Evolutionary conservation across 257 asterid species (phyloP), one percentile per base, ranked within the genome.

Genomic region (Fraxinus cuspidata): DNA sequence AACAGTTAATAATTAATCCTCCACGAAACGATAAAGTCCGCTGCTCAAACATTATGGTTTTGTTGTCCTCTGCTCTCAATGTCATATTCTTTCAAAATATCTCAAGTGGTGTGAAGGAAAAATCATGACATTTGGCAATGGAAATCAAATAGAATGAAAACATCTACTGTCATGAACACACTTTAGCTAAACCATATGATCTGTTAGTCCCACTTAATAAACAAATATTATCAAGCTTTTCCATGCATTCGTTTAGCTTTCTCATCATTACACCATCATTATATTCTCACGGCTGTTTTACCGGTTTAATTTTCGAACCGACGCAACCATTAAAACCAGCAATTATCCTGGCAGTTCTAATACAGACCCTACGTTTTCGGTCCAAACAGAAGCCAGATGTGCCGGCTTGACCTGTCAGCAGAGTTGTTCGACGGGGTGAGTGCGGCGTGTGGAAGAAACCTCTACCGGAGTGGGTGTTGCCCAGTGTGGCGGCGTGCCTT

Each of bases 401-500:
- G 98, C 88, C 86, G 81, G 42, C 88, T 93, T 10, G 98, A 95
- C 87, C 79, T 93, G 1, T 92, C 99, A 1, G 93, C 84, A 15
- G 98, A 95, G 91, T 87, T 95, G 16, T 90, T 93, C 84, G 97
- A 98, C 79, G 98, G 98, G 63, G 98, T 95, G 13, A 76, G 86
- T 53, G 93, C 93, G 25, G 98, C 99, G 2, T 90, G 99, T 78
- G 90, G 93, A 58, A 85, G 80, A 23, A 88, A 86, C 85, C 89
- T 95, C 4, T 97, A 95, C 91, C 87, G 99, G 16, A 88, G 97
- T 89, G 90, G 98, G 2, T 95, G 99, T 81, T 95, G 99, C 74
- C 98, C 99, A 3, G 99, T 95, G 0, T 95, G 19, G 98, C 98
- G 0, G 97, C 99, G 1, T 95, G 99, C 98, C 92, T 95, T 37